Evolutionary conservation across 108 stramenopile genomes (phyloP).

Genomic region (Aurantiochytrium sp.): DNA sequence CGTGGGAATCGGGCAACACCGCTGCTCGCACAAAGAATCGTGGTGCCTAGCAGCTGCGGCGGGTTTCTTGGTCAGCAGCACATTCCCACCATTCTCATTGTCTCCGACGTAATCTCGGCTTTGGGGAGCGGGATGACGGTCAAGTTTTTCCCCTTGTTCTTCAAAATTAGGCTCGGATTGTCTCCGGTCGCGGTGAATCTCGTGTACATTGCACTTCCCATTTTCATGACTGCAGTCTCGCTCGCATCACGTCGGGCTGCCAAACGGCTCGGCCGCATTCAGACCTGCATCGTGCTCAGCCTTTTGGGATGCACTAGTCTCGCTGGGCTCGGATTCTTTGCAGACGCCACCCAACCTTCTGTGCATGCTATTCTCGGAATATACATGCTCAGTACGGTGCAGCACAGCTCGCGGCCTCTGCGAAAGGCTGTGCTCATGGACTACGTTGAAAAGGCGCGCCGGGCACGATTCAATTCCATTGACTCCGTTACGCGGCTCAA

Average conservation of each 20-base stretch:
- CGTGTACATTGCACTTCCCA: slow-evolving; percentile 46
- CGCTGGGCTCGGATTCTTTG: slow-evolving; percentile 46
- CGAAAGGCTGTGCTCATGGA: slow-evolving; percentile 31
- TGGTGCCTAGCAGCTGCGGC: neutral
- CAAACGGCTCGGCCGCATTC: slow-evolving; percentile 35
- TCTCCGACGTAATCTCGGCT: slow-evolving; percentile 47
- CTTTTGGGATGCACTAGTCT: slow-evolving; percentile 40
- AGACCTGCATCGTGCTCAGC: slow-evolving; percentile 32
- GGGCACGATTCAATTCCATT: slow-evolving; percentile 34
- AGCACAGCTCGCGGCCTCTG: slow-evolving; percentile 29
- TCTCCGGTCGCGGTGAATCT: slow-evolving; percentile 51
- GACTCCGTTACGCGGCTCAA: slow-evolving; percentile 49
- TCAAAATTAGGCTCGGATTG: slow-evolving; percentile 41
- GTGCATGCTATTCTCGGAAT: slow-evolving; percentile 35
- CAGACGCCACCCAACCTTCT: slow-evolving; percentile 32
- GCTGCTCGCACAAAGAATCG: too few relatives aligned
- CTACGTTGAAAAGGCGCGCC: slow-evolving; percentile 22
- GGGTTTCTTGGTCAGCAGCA: neutral
- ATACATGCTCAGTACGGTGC: slow-evolving; percentile 24
- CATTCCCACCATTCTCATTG: slow-evolving; percentile 35
- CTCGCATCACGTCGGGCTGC: slow-evolving; percentile 32
- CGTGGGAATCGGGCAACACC: too few relatives aligned
- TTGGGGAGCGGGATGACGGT: slow-evolving; percentile 65
- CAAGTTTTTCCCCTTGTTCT: slow-evolving; percentile 66
- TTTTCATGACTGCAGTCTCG: slow-evolving; percentile 42